A percentile compares a stretch with the other conserved stretches of the same genome.
These are phyloP conservation scores for Cucumis melo DNA, from an alignment of 306 rosid species.

Conservation along the genomic window DNA sequence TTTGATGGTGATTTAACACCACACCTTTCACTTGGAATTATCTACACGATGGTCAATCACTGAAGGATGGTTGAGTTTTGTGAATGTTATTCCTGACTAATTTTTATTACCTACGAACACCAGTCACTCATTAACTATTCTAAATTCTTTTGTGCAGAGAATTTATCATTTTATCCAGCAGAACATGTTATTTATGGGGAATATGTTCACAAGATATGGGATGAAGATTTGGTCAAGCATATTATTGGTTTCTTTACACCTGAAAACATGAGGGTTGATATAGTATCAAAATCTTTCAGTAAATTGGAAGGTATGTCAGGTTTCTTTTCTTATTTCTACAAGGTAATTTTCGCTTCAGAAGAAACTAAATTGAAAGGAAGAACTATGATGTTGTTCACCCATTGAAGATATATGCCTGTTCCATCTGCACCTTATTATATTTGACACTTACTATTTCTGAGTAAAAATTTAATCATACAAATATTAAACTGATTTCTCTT, in stretches of 20 bases:
- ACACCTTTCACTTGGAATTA: background rate
- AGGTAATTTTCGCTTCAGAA: background rate
- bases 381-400: background rate
- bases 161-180: conserved; percentile 48
- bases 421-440: background rate
- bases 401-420: background rate
- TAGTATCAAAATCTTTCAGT: conserved; percentile 49
- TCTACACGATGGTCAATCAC: background rate
- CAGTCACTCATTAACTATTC: conserved; percentile 9
- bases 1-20: background rate
- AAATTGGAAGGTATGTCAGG: conserved; percentile 38
- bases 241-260: conserved; percentile 73
- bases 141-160: conserved; percentile 44
- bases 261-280: conserved; percentile 89
- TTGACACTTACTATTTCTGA: background rate
- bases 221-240: conserved; percentile 45
- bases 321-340: background rate
- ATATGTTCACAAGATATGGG: conserved; percentile 73
- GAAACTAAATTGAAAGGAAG: background rate
- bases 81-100: background rate
- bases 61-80: background rate
- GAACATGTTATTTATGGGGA: conserved; percentile 86
- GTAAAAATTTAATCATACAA: background rate
- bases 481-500: background rate
- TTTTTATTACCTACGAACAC: background rate